Evolutionary conservation across 2,329 filamentous ascomycete genomes (phyloP), one percentile per base, ranked within the genome.

Genomic region (Fusarium penzigii): DNA sequence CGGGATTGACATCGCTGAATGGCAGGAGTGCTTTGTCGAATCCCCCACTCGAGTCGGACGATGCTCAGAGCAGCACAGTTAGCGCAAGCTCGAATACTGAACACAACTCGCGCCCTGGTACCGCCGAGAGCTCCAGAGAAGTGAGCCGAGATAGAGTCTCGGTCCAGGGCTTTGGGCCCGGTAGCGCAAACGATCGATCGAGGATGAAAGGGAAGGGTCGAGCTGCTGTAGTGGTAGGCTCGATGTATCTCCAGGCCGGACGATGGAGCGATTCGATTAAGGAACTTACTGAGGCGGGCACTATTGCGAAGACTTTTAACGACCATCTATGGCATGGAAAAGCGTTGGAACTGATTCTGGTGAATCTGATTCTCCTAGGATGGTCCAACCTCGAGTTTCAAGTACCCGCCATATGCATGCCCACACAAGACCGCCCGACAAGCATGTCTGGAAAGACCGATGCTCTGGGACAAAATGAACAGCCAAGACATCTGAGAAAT

Each of bases 251-350:
- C 61, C 89, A 92, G 70, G 89, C 91, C 48, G 94, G 94, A 25
- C 85, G 92, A 56, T 97, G 94, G 92, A 83, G 80, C 44, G 92
- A 97, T 72, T 92, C 93, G 8, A 71, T 97, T 42, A 88, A 85
- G 68, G 90, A 96, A 67, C 81, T 97, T 17, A 78, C 85, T 10
- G 93, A 97, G 54, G 90, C 88, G 48, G 92, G 89, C 2, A 82
- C 83, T 10, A 84, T 87, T 61, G 88, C 91, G 14, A 88, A 90
- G 63, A 86, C 85, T 38, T 82, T 89, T 52, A 92, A 91, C 63
- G 94, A 99, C 71, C 90, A 96, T 71, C 71, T 97, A n/a, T 99
- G 94, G 93, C 91, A 97, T 73, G 94, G 90, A 16, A 97, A 97
- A 72, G 92, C 91, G 1, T 78, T 99, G 17, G 95, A 99, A 68